Base-by-base conservation (phyloP, 768 basidiomycete genomes). In the Coprinellus micaceus region DNA sequence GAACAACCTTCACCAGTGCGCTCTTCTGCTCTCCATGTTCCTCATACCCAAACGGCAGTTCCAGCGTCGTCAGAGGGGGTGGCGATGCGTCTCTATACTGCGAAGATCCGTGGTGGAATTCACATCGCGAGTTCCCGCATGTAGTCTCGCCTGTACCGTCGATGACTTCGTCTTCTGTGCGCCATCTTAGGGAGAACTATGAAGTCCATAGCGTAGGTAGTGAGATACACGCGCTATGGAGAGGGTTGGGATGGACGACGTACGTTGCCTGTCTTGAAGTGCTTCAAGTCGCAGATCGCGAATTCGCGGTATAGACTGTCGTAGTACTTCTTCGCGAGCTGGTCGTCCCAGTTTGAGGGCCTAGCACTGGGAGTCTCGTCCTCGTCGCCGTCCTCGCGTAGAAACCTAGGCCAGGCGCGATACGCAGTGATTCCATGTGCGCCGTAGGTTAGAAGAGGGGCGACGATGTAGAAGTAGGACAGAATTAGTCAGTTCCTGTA, bases 261-360 rank as follows among this genome's bases (percentile, higher is more conserved):
- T 59, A 95, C 93, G 58, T 90, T 88, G 15, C 92, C 91, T 0
- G 89, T 85, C 74, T 94, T 97, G 78, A 91, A 97, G 66, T 98
- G 96, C 74, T 98, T 98, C 58, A 98, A 75, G 71, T 98, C 93
- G 66, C 91, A 94, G 21, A 94, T 76, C 0, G 91, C 92, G 63
- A 87, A 98, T 70, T 98, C 95, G 60, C 92, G 88, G 68, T 93
- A 97, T 2, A 98, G 82, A 61, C 74, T 89, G 12, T 80, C 74
- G 64, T 98, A 95, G 74, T 95, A 98, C 63, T 94, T 95, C 58
- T 80, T 77, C 0, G 96, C 95, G 25, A 98, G 77, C 58, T 84
- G 77, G 46, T 95, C 91, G 64, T 95, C 85, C 91, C 94, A 98
- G n/a, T n/a, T n/a, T n/a, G n/a, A n/a, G n/a, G n/a, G n/a, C n/a